Percentiles rank a stretch among this genome's conserved stretches.
phyloP scores from a whole-genome alignment of 768 basidiomycete genomes.

The Piloderma croceum region DNA sequence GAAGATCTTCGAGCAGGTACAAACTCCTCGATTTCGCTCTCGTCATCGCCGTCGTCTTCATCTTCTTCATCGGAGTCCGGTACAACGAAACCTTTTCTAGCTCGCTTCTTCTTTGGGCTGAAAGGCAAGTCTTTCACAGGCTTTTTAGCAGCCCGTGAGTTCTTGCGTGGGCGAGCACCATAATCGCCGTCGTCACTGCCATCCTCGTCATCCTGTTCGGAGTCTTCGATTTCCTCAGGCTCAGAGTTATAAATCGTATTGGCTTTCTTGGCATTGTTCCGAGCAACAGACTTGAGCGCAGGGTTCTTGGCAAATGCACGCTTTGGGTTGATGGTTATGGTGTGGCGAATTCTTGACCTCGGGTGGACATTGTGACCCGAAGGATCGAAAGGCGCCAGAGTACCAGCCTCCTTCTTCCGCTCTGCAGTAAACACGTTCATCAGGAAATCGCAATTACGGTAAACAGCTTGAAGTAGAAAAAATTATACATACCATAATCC shows the following conservation, averaged over 20 bases:
- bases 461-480: constrained; percentile 1
- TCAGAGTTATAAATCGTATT: too few species aligned
- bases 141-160: constrained; percentile 6
- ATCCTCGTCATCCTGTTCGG: constrained; percentile 29
- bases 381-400: constrained; percentile 54
- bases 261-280: constrained; percentile 24
- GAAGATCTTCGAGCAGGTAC: constrained; percentile 41
- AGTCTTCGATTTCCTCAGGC: constrained; percentile 11
- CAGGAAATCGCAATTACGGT: constrained; percentile 4
- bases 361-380: constrained; percentile 53
- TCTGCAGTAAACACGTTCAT: constrained; percentile 31
- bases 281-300: constrained; percentile 16
- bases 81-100: constrained; percentile 26
- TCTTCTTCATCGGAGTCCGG: constrained; percentile 36
- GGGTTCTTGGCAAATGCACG: constrained; percentile 17
- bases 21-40: constrained; percentile 21
- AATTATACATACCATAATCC: constrained; percentile 45
- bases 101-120: constrained; percentile 60
- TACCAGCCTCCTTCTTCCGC: constrained; percentile 35
- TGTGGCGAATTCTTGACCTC: constrained; percentile 45
- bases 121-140: constrained; percentile 42
- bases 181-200: constrained; percentile 14
- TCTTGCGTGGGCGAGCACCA: neutral
- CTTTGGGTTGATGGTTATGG: constrained; percentile 27
- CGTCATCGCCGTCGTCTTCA: constrained; percentile 33